Evolutionary conservation across 805 yeast species (phyloP).

Genomic region (Metschnikowia santaceciliae): DNA sequence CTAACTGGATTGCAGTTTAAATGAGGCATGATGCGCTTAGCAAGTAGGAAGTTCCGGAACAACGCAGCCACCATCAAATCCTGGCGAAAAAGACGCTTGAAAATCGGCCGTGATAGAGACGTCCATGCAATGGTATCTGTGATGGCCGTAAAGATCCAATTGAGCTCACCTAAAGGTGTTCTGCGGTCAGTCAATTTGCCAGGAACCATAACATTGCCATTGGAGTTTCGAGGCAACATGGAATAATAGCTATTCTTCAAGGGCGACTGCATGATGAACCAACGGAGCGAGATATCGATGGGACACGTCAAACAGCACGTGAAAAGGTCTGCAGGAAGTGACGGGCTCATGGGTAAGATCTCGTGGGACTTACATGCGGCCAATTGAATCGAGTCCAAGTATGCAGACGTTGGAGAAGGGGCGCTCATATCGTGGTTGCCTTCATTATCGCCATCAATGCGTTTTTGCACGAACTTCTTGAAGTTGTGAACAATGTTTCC

Average conservation of each 20-base stretch:
- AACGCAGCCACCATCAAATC: constrained; percentile 96
- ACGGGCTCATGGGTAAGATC: constrained; percentile 86
- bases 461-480: constrained; percentile 82
- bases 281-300: constrained; percentile 85
- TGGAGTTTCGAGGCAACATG: constrained; percentile 43
- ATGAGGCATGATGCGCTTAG: constrained; percentile 90
- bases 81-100: constrained; percentile 87
- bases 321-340: constrained; percentile 91
- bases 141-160: constrained; percentile 97
- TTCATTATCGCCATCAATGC: constrained; percentile 81
- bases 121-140: constrained; percentile 99
- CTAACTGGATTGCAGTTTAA: constrained; percentile 92
- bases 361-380: constrained; percentile 92
- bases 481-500: constrained; percentile 90
- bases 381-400: constrained; percentile 82
- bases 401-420: constrained; percentile 63
- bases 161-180: constrained; percentile 92
- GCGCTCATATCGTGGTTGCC: constrained; percentile 48
- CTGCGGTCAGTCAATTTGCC: constrained; percentile 90
- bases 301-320: constrained; percentile 96
- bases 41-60: constrained; percentile 86
- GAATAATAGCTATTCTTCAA: constrained; percentile 48
- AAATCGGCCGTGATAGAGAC: constrained; percentile 77
- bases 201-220: constrained; percentile 69
- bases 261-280: constrained; percentile 86